Percentiles rank a stretch among this genome's conserved stretches.
Evolutionary conservation across 1,284 basidiomycete species (phyloP).

Genomic region (Malassezia sp.): DNA sequence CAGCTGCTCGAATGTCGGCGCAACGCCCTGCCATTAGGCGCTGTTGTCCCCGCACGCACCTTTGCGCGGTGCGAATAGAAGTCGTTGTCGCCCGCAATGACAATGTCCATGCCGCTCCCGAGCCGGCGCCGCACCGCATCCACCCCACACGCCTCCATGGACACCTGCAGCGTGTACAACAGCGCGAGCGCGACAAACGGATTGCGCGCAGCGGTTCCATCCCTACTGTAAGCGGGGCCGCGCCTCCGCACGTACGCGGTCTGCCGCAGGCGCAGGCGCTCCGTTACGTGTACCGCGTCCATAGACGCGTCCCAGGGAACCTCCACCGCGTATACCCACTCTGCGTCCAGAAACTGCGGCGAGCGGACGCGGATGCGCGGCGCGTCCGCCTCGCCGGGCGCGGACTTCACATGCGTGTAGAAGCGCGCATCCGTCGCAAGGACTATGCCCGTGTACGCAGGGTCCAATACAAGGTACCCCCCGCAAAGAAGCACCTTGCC

Average conservation of each 20-base stretch:
- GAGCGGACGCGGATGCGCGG: slow-evolving; percentile 61
- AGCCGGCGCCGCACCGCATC: slow-evolving; percentile 10
- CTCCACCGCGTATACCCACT: slow-evolving; percentile 58
- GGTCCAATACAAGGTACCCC: slow-evolving; percentile 45
- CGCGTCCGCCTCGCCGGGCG: background rate
- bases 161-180: slow-evolving; percentile 60
- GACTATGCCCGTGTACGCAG: slow-evolving; percentile 41
- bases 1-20: slow-evolving; percentile 33
- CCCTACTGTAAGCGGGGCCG: too few species aligned
- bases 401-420: slow-evolving; percentile 55
- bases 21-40: slow-evolving; percentile 25
- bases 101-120: slow-evolving; percentile 56
- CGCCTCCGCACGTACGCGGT: too few species aligned
- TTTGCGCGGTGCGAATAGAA: slow-evolving; percentile 88
- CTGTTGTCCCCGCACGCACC: slow-evolving; percentile 51
- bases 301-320: slow-evolving; percentile 3
- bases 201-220: slow-evolving; percentile 54
- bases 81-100: slow-evolving; percentile 85
- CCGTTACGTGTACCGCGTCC: too few species aligned
- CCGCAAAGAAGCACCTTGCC: slow-evolving; percentile 74
- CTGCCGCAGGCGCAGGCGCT: slow-evolving; percentile 1
- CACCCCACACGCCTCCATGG: slow-evolving; percentile 47
- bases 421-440: slow-evolving; percentile 79
- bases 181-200: slow-evolving; percentile 85
- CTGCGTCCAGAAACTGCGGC: slow-evolving; percentile 73